phyloP scores from a whole-genome alignment of 345 rosid genomes.

The Rhodamnia rubescens region DNA sequence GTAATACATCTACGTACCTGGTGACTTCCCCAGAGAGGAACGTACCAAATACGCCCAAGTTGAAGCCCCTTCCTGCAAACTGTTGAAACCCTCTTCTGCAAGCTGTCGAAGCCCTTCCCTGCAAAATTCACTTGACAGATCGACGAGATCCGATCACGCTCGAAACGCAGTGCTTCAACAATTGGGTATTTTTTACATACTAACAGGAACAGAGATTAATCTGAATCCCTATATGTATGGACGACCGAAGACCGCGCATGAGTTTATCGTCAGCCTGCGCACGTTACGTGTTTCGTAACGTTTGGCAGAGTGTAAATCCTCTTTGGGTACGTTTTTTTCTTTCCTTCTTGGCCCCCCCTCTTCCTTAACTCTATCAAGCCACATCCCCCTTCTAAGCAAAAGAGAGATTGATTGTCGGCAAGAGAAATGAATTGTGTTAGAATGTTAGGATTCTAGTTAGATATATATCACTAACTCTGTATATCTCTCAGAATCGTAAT shows the following conservation, averaged over 20 bases:
- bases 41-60: neutral
- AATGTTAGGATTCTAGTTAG: no score
- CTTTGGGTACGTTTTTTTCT: neutral
- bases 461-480: no score
- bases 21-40: neutral
- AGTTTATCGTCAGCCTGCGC: accelerated
- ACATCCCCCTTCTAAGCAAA: neutral
- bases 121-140: neutral
- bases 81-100: neutral
- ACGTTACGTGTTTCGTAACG: neutral
- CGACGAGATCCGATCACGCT: neutral
- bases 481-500: no score
- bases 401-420: neutral
- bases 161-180: neutral
- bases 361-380: neutral
- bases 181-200: neutral
- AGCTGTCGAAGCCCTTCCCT: neutral
- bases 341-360: neutral
- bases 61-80: neutral
- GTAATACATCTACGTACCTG: neutral
- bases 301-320: neutral
- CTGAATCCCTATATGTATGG: neutral
- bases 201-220: neutral
- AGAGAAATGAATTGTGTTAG: neutral
- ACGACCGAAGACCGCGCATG: neutral